phyloP scores from a whole-genome alignment of 139 green algal species.

The Chlamydomonas incerta region DNA sequence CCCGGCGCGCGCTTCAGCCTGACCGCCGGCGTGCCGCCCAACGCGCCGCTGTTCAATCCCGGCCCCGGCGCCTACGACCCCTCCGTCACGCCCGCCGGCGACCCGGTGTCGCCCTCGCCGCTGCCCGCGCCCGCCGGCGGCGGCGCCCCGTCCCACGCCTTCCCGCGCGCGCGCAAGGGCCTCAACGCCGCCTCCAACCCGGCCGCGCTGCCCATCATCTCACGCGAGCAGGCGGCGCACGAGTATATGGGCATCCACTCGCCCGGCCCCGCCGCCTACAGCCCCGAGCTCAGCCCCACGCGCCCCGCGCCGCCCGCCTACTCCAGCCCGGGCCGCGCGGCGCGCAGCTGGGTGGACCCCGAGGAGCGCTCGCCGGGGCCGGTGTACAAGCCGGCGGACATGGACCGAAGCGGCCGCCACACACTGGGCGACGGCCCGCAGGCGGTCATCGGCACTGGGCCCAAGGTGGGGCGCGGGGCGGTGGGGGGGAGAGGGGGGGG shows the following conservation, averaged over 20 bases:
- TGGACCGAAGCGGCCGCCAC: constrained; percentile 22
- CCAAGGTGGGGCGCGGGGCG: constrained; percentile 24
- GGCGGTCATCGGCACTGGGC: constrained; percentile 38
- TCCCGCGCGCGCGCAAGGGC: constrained; percentile 7
- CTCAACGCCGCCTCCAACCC: neutral
- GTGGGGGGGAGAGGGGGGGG: neutral
- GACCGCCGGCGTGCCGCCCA: constrained; percentile 36
- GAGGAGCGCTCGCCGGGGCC: constrained; percentile 34
- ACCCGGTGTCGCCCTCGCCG: neutral
- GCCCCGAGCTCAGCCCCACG: constrained; percentile 24
- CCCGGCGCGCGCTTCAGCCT: constrained; percentile 37
- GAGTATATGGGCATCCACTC: constrained; percentile 36
- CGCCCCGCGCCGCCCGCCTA: constrained; percentile 1
- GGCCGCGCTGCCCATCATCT: constrained; percentile 31
- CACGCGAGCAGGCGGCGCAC: constrained; percentile 20
- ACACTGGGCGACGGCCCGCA: constrained; percentile 30
- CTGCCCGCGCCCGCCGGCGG: neutral
- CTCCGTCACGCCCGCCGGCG: neutral
- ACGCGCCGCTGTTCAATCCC: constrained; percentile 49
- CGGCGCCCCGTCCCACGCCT: constrained; percentile 9
- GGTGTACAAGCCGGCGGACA: constrained; percentile 25
- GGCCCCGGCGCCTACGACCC: constrained; percentile 49
- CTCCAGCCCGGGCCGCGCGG: neutral
- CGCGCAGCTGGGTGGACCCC: constrained; percentile 21
- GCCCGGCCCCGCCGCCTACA: constrained; percentile 33